Conservation (phyloP, 2,329 filamentous ascomycete species). For the Bipolaris victoriae region DNA sequence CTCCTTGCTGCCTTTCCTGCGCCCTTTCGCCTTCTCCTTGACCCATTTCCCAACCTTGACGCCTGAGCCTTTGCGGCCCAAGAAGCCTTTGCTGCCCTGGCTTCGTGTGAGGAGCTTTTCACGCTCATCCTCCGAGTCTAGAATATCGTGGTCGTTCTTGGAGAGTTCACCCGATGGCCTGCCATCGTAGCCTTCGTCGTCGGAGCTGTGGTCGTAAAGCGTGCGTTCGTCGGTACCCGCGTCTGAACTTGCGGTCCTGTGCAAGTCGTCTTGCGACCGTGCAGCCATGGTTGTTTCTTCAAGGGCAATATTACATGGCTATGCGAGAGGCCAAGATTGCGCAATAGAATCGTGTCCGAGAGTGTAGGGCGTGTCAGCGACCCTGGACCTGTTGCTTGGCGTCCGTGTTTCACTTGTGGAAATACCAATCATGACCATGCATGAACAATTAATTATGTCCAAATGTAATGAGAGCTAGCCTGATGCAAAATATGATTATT, state of each 20-base stretch:
- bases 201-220: slow-evolving; percentile 40
- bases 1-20: slow-evolving; percentile 58
- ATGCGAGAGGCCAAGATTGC: slow-evolving; percentile 8
- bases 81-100: slow-evolving; percentile 31
- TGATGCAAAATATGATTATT: background rate
- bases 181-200: slow-evolving; percentile 41
- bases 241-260: slow-evolving; percentile 27
- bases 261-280: slow-evolving; percentile 21
- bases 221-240: slow-evolving; percentile 39
- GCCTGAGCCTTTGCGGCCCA: slow-evolving; percentile 35
- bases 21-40: slow-evolving; percentile 35
- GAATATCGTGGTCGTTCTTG: slow-evolving; percentile 48
- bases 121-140: slow-evolving; percentile 56
- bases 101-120: slow-evolving; percentile 50
- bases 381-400: slow-evolving; percentile 14
- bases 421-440: background rate
- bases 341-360: slow-evolving; percentile 10
- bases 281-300: slow-evolving; percentile 30
- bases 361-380: slow-evolving; percentile 16
- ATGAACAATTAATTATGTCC: background rate
- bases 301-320: slow-evolving; percentile 22
- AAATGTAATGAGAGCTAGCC: background rate
- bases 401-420: slow-evolving; percentile 10
- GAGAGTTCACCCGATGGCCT: slow-evolving; percentile 46
- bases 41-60: slow-evolving; percentile 40